Evolutionary conservation across 192 early-diverging fungal genomes (phyloP).

Genomic region (Entomortierella beljakovae): DNA sequence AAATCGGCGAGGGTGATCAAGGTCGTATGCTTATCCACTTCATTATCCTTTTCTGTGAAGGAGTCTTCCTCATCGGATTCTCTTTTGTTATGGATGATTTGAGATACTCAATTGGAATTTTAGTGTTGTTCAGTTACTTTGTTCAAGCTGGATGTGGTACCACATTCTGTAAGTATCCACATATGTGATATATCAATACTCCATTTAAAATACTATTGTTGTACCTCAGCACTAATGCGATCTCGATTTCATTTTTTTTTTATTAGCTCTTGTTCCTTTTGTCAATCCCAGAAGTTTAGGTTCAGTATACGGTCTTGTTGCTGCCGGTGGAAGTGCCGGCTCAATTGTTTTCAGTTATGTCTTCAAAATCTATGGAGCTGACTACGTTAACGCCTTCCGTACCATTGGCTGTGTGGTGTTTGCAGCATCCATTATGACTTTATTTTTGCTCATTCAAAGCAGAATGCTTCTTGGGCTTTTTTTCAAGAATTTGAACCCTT

Average conservation of each 20-base stretch:
- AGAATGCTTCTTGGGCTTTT: constrained; percentile 31
- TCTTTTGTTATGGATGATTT: constrained; percentile 44
- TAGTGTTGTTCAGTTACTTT: constrained; percentile 68
- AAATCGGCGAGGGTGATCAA: constrained; percentile 44
- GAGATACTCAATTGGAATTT: constrained; percentile 48
- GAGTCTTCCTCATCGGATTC: constrained; percentile 64
- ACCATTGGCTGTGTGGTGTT: constrained; percentile 61
- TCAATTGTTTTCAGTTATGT: constrained; percentile 66
- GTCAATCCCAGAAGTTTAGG: constrained; percentile 60
- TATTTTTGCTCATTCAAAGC: constrained; percentile 34
- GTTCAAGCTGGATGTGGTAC: constrained; percentile 67
- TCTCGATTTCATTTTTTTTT: neutral
- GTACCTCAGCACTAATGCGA: neutral
- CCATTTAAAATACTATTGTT: neutral
- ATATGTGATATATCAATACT: neutral
- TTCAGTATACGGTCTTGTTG: constrained; percentile 66
- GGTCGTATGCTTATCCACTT: constrained; percentile 63
- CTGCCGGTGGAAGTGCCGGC: constrained; percentile 72
- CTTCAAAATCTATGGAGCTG: constrained; percentile 55
- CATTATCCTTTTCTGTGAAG: constrained; percentile 58
- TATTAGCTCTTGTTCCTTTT: constrained; percentile 63
- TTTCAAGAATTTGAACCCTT: constrained; percentile 29
- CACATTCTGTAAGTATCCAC: constrained; percentile 60
- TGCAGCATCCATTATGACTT: constrained; percentile 38
- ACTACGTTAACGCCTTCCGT: constrained; percentile 48